Evolutionary conservation across 371 early-diverging fungal species (phyloP).

Genomic region (Batkoa obscura): DNA sequence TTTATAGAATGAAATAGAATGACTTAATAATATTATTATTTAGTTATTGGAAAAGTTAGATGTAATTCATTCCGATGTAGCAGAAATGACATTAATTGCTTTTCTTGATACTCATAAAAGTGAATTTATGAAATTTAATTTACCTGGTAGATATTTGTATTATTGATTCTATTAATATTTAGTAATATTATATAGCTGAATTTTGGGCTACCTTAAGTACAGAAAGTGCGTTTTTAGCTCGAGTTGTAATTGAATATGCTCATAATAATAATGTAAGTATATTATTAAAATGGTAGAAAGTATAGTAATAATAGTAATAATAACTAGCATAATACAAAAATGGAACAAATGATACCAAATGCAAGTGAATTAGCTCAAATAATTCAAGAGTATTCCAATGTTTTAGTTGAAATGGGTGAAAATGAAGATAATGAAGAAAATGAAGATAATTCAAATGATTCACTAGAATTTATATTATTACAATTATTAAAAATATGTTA

Average conservation of each 20-base stretch:
- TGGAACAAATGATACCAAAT: conserved; percentile 33
- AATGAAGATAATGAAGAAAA: conserved; percentile 40
- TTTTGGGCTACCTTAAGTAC: not conserved
- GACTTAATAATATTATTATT: not conserved
- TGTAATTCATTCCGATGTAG: conserved; percentile 44
- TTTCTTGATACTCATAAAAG: conserved; percentile 44
- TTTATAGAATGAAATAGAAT: not conserved
- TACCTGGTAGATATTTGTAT: conserved; percentile 26
- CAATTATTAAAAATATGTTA: conserved; percentile 57
- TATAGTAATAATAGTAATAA: not conserved
- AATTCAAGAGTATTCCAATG: conserved; percentile 39
- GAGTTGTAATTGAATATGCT: not conserved
- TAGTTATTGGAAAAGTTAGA: conserved; percentile 61
- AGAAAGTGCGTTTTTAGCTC: conserved; percentile 1
- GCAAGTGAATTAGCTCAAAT: conserved; percentile 45
- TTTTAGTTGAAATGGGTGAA: conserved; percentile 24
- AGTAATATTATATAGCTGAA: not conserved
- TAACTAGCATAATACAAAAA: not conserved
- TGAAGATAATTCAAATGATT: no score
- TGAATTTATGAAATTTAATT: conserved; percentile 30
- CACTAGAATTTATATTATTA: conserved; percentile 49
- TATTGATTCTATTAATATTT: not conserved
- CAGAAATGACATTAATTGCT: conserved; percentile 41
- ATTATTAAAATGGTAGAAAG: not conserved
- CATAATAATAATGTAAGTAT: not conserved